Evolutionary conservation across 2,329 filamentous ascomycete species (phyloP), one percentile per base, ranked within the genome.

Genomic region (Kalmusia sp.): DNA sequence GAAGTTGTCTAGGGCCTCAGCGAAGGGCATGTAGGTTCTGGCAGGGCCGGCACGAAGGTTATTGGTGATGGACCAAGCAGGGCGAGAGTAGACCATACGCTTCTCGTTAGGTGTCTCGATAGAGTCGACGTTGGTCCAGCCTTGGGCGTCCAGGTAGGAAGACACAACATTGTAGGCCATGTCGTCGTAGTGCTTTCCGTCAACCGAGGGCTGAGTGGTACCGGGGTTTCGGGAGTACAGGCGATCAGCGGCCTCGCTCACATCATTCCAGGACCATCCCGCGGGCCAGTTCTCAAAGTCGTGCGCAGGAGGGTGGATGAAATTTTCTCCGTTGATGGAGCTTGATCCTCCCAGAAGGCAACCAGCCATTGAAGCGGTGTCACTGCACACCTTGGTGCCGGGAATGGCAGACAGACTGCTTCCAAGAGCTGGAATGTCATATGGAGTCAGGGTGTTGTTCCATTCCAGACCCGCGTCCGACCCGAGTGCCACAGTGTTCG

Each of bases 381-480:
- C 80, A 2, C 76, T 73, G 81, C 85, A 88, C 52, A 90, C 87
- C 70, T 88, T 78, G 67, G 40, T 44, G 17, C 40, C 40, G 17
- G 40, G 17, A 22, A 44, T 44, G 40, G 27, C 27, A n/a, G 40
- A 44, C 17, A 44, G 9, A 22, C 40, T 44, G 40, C 40, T 44
- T 89, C 89, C 67, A 84, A 88, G 38, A 89, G 80, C 28, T 85
- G 87, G 87, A 3, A 89, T 83, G 65, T 90, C 87, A 61, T 89
- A 89, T 40, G 87, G 84, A 2, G 87, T 89, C 39, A 89, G 69
- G 47, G 84, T 84, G 86, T 77, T 25, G 75, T 82, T 25, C 86
- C 85, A 40, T 84, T 82, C 79, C 84, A 88, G 40, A 44, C 40
- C 40, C 25, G 14, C 27, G 17, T 31, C 17, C 6, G 40, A 44